phyloP scores from a whole-genome alignment of 495 filamentous ascomycete genomes.

The Lentithecium fluviatile region DNA sequence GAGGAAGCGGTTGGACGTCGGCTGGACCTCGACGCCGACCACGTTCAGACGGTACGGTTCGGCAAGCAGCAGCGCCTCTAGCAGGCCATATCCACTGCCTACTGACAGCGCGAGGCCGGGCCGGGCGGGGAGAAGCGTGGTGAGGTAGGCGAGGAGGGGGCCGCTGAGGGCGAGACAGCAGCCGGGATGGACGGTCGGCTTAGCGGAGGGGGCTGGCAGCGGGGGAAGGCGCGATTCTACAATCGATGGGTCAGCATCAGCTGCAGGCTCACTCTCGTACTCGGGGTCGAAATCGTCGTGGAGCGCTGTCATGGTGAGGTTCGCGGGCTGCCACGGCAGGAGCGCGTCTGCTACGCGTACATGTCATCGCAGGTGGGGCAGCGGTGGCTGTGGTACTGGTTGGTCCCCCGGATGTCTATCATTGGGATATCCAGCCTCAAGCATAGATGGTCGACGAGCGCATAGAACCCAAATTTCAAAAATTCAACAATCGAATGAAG shows the following conservation, averaged over 20 bases:
- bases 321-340: too few relatives aligned
- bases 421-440: too few relatives aligned
- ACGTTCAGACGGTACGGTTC: slow-evolving; percentile 35
- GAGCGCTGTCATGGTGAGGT: neutral
- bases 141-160: slow-evolving; percentile 45
- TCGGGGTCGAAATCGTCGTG: neutral
- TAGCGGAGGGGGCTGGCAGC: slow-evolving; percentile 7
- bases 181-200: slow-evolving; percentile 38
- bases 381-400: too few relatives aligned
- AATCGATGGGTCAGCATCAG: neutral
- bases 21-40: slow-evolving; percentile 50
- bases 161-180: slow-evolving; percentile 54
- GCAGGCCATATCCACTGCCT: slow-evolving; percentile 55
- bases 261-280: neutral
- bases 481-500: too few relatives aligned
- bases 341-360: too few relatives aligned
- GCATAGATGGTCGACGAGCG: too few relatives aligned
- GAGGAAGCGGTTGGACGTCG: slow-evolving; percentile 50
- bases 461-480: too few relatives aligned
- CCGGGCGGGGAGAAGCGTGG: too few relatives aligned
- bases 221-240: neutral
- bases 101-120: slow-evolving; percentile 52
- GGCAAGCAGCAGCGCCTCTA: slow-evolving; percentile 50
- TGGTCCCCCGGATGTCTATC: too few relatives aligned
- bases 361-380: too few relatives aligned